Evolutionary conservation across 352 stramenopile genomes (phyloP), one percentile per base, ranked within the genome.

Genomic region (Thraustochytrium striatum): DNA sequence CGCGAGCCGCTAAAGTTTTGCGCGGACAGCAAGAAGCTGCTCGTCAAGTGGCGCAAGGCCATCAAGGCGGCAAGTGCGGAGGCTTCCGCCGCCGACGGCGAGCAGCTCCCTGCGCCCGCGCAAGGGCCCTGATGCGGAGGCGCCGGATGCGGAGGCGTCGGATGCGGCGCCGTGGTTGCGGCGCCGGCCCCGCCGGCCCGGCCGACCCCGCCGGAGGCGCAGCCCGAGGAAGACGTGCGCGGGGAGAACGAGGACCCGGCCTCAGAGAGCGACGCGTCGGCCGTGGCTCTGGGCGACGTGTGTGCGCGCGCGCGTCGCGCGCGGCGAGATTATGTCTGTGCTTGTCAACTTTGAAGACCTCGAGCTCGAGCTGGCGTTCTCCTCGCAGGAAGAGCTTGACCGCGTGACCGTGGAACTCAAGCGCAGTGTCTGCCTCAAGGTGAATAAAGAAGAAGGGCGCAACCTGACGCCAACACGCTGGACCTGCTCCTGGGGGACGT

Each of bases 41-140:
- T 75, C 2, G 52, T 75, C 44, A 75, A 62, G 47, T 75, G 65
- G 65, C 32, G 65, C 21, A 75, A 75, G 65, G 25, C 16, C 44
- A 43, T 75, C 43, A 75, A 75, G 7, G 25, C 11, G 33, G 25
- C 53, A 36, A 36, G 25, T 5, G 5, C 5, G 19, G 25, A 32
- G 5, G 38, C 58, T 43, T 70, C 59, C 38, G 38, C 38, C 32
- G 13, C 44, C 44, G 25, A 16, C 44, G n/a, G 41, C 52, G 0
- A 36, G 65, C 65, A 25, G 11, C 19, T 75, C 30, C 44, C 52
- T 39, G 43, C 65, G 0, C 44, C 62, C 8, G 28, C 62, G 25
- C 28, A 8, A 55, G 53, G 5, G 19, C 7, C 59, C 59, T 28
- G 59, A 55, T 69, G 32, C 8, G 59, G 5, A 8, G 32, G n/a